Conservation (phyloP, 2,329 filamentous ascomycete genomes). For the Calonectria henricotiae region DNA sequence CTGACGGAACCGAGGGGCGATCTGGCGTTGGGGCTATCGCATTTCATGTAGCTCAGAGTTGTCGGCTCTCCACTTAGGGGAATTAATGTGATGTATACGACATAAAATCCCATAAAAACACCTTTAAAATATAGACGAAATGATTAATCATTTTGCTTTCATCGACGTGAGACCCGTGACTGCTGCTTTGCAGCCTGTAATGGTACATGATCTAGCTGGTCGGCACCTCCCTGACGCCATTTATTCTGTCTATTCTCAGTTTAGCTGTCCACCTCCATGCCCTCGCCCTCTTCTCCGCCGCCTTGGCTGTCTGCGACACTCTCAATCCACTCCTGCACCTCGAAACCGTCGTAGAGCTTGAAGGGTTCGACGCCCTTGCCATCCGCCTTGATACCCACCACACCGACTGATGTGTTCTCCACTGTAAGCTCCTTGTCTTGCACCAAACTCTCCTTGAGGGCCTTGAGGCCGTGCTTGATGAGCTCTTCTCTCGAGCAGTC, state of each 20-base stretch:
- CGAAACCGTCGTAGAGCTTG: conserved; percentile 91
- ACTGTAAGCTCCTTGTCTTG: conserved; percentile 98
- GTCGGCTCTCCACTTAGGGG: conserved; percentile 34
- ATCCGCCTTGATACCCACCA: conserved; percentile 77
- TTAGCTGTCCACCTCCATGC: conserved; percentile 60
- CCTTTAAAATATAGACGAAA: conserved; percentile 48
- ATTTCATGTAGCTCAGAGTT: conserved; percentile 31
- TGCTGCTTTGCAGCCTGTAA: conserved; percentile 55
- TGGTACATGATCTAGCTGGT: conserved; percentile 59
- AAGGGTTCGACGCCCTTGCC: conserved; percentile 81
- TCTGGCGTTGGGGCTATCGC: conserved; percentile 44
- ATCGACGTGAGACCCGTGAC: conserved; percentile 49
- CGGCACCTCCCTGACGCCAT: conserved; percentile 45
- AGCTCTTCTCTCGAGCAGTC: conserved; percentile 86
- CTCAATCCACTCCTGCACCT: conserved; percentile 90
- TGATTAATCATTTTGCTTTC: conserved; percentile 39
- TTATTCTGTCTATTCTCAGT: conserved; percentile 40
- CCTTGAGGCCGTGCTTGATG: conserved; percentile 90
- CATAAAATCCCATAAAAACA: conserved; percentile 30
- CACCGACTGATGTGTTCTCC: conserved; percentile 94
- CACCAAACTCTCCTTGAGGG: conserved; percentile 94
- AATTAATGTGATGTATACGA: conserved; percentile 44
- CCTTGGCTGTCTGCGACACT: conserved; percentile 72
- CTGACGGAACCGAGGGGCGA: conserved; percentile 22
- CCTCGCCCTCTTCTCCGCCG: conserved; percentile 59